phyloP scores from a whole-genome alignment of 1,139 yeast genomes.

The Debaryomycetaceae sp. region DNA sequence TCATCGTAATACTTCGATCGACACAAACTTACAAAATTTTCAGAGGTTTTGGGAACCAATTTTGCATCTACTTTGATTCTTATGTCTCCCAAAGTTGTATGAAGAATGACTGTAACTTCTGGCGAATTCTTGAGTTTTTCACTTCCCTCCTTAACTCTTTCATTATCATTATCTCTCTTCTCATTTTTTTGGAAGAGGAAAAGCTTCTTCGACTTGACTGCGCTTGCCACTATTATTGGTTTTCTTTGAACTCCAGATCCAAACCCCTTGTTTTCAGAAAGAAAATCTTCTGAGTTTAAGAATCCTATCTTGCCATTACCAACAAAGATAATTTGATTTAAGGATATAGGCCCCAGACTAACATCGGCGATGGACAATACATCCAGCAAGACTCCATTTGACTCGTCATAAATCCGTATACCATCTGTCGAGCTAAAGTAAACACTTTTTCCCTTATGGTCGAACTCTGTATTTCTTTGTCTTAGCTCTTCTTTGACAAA shows the following conservation, averaged over 20 bases:
- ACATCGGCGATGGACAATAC: constrained; percentile 32
- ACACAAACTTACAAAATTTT: constrained; percentile 40
- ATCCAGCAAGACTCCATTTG: constrained; percentile 20
- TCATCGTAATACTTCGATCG: constrained; percentile 36
- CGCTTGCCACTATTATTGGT: constrained; percentile 34
- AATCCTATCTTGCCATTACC: constrained; percentile 12
- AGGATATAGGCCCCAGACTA: constrained; percentile 21
- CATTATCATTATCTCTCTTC: constrained; percentile 12
- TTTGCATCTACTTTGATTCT: constrained; percentile 14
- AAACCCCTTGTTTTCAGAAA: constrained; percentile 35
- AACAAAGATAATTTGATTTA: constrained; percentile 13
- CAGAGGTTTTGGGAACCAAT: constrained; percentile 17
- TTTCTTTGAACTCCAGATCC: constrained; percentile 24
- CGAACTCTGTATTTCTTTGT: constrained; percentile 22
- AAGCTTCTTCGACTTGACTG: constrained; percentile 22
- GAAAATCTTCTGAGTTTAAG: constrained; percentile 28
- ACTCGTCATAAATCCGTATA: constrained; percentile 28
- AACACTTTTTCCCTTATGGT: constrained; percentile 25
- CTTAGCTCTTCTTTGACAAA: background rate
- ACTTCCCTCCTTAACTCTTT: constrained; percentile 10
- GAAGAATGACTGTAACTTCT: constrained; percentile 22
- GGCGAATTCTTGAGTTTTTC: constrained; percentile 3
- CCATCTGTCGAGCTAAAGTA: constrained; percentile 29
- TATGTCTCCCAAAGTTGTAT: constrained; percentile 48
- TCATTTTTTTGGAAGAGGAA: constrained; percentile 28